These are phyloP conservation scores for Antitrichia curtipendula DNA, from an alignment of 225 moss, liverwort and hornwort species.

Conservation along the genomic window DNA sequence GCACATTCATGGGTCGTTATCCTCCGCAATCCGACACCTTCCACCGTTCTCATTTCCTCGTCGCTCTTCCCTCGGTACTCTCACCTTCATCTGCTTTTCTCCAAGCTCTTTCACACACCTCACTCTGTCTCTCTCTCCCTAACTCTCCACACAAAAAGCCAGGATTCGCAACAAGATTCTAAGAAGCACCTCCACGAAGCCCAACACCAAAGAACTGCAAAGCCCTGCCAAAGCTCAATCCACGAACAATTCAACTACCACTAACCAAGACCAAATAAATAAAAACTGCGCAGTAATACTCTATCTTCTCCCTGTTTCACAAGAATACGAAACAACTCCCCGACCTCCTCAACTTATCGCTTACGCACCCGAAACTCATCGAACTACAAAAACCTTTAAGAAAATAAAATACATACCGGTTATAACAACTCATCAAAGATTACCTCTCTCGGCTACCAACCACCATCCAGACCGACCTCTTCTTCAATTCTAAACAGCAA, in stretches of 20 bases:
- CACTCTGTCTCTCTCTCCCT: background rate
- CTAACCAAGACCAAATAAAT: background rate
- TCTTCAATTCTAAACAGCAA: background rate
- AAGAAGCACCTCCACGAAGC: background rate
- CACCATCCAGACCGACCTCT: background rate
- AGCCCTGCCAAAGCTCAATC: background rate
- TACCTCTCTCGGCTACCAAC: background rate
- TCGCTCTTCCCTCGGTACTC: background rate
- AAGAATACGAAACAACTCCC: background rate
- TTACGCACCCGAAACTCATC: background rate
- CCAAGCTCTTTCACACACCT: background rate
- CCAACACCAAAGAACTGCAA: background rate
- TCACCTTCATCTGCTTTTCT: background rate
- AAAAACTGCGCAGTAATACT: background rate
- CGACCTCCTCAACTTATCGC: background rate
- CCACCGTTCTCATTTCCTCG: background rate
- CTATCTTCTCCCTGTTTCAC: background rate
- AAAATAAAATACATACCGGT: background rate
- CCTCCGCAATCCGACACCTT: background rate
- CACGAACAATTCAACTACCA: background rate
- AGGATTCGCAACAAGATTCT: background rate
- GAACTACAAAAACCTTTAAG: background rate
- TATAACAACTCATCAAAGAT: background rate
- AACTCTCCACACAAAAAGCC: background rate
- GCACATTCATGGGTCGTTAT: background rate